Conservation (phyloP, 768 basidiomycete species). For the Leccinum uliginosum region DNA sequence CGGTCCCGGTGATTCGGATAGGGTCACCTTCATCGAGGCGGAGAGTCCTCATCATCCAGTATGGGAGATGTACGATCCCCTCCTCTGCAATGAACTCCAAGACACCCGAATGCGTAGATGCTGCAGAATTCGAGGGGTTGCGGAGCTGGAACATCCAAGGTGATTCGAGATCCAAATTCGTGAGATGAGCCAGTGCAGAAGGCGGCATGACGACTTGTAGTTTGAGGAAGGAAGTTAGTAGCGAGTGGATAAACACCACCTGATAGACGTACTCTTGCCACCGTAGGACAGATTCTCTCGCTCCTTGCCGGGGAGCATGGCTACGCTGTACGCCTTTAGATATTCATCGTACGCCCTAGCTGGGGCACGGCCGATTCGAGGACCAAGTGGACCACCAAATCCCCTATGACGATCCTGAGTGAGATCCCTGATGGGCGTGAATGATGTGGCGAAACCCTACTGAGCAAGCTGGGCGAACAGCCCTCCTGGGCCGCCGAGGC, state of each 20-base stretch:
- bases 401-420: constrained; percentile 37
- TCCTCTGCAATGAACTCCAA: constrained; percentile 99
- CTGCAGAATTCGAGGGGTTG: constrained; percentile 79
- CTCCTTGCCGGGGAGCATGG: constrained; percentile 84
- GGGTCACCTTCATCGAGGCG: constrained; percentile 92
- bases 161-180: constrained; percentile 78
- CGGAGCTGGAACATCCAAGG: constrained; percentile 98
- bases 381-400: constrained; percentile 48
- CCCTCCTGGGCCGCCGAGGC: constrained; percentile 47
- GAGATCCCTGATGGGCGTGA: constrained; percentile 9
- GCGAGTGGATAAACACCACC: constrained; percentile 10
- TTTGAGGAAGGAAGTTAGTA: constrained; percentile 4
- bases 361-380: constrained; percentile 44
- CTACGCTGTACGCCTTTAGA: constrained; percentile 91
- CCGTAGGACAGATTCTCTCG: constrained; percentile 93
- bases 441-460: constrained; percentile 31
- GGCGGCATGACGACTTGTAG: constrained; percentile 92
- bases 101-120: constrained; percentile 93
- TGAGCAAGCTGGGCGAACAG: constrained; percentile 65
- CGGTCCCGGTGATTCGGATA: constrained; percentile 85
- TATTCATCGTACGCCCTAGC: constrained; percentile 86
- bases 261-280: constrained; percentile 80
- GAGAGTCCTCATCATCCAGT: constrained; percentile 99
- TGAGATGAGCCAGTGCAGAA: constrained; percentile 85
- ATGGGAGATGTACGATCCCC: constrained; percentile 90